Base-by-base conservation (phyloP, 768 basidiomycete species). In the Russula griseocarnosa region DNA sequence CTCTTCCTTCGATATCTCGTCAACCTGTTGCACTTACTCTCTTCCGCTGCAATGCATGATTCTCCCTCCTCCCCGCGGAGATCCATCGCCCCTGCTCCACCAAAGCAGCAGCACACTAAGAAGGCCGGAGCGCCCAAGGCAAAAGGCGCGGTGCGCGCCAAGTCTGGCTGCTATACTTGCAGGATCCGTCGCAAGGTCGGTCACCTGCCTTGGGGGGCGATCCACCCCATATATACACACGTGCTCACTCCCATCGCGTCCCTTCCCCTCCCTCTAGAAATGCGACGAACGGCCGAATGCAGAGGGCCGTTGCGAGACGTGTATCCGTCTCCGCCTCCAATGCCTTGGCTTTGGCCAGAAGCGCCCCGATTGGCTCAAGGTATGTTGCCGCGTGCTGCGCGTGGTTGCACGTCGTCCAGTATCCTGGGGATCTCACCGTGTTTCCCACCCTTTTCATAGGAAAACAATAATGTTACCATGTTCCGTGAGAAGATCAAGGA, bases 141-240 rank as follows among this genome's bases (percentile, higher is more conserved):
- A 66, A 92, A 91, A 80, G 90, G 87, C 73, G 86, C 88, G 60
- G 83, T 87, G 32, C 86, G 90, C 72, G 90, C 90, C 60, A 92
- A 92, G 82, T 88, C 88, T 58, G 90, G 91, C 68, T 93, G 91
- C 74, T 92, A 91, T 77, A 92, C 90, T 61, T 92, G 90, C 78
- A 83, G 90, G 71, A 90, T 92, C 46, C 83, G 91, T 69, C 81
- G 90, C 70, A 92, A 92, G 88, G 90, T 90, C 13, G 9, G 46
- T 22, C 46, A 47, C n/a, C 55, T 47, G 74, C 74, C 62, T 52
- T 53, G 50, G 40, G 54, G 5, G 30, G 4, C 46, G 55, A 54
- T 57, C 54, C 32, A 30, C 63, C 65, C 42, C 60, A 26, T 26
- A 26, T 49, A 26, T 49, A 24, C 46, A 14, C 22, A 13, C 18